Evolutionary conservation across 2,329 filamentous ascomycete species (phyloP), one percentile per base, ranked within the genome.

Genomic region (Coleophoma cylindrospora): DNA sequence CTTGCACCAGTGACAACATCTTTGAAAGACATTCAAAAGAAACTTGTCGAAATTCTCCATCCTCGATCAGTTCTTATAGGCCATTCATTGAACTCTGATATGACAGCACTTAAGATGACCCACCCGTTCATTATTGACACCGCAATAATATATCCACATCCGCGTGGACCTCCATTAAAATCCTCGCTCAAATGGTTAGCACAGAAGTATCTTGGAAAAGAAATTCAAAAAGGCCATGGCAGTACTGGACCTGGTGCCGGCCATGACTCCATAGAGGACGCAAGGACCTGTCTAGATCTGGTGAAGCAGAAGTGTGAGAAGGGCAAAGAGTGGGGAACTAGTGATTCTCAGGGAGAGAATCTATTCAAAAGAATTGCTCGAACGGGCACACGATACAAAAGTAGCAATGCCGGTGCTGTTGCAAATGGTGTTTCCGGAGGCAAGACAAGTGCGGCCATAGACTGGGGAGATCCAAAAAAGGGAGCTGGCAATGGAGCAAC

Each of bases 91-190:
- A 87, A 92, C 60, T 89, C 87, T 2, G 89, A 95, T 64, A 79
- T 96, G 33, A 89, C 83, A 54, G 92, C 91, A 2, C 74, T 99
- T 27, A 87, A 85, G 63, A 76, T 96, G 53, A 87, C 89, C 0
- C 94, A 97, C 65, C 94, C 94, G 1, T 96, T 91, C 70, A 85
- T 99, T 59, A 82, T 96, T 64, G 94, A 99, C 68, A 97, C 94
- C 0, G 83, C 89, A 12, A 79, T 97, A 34, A 77, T 96, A 47
- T 99, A 88, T 65, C 91, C 92, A 1, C 94, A 99, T 65, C 87
- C 90, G 10, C 86, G 90, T 34, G 94, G 94, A 0, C 86, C 90
- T 1, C 92, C 92, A 0, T 78, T 95, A 54, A 97, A 95, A 66
- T 91, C 89, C 38, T 90, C 89, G 2, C 77, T 99, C 49, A 96